phyloP scores from a whole-genome alignment of 192 early-diverging fungal species.

The Podila verticillata region DNA sequence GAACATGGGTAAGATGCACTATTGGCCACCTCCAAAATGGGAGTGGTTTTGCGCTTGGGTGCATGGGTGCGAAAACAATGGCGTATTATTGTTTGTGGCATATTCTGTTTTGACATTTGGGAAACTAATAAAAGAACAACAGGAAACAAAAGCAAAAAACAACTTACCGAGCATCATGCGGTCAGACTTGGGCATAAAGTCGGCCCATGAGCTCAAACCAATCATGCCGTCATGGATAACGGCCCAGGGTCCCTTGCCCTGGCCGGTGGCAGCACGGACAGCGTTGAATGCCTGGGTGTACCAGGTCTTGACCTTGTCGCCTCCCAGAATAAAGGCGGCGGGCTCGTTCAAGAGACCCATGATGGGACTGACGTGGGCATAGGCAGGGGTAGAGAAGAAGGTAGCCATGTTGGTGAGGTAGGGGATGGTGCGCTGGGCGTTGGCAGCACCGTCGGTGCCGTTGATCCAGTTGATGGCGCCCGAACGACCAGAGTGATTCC shows the following conservation, averaged over 20 bases:
- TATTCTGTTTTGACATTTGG: too few species aligned
- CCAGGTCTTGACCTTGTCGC: slow-evolving; percentile 48
- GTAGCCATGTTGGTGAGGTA: slow-evolving; percentile 62
- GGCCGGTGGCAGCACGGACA: slow-evolving; percentile 42
- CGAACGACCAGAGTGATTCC: slow-evolving; percentile 60
- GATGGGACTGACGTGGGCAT: slow-evolving; percentile 53
- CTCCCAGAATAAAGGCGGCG: slow-evolving; percentile 10
- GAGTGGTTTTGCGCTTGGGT: too few species aligned
- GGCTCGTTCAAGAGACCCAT: slow-evolving; percentile 67
- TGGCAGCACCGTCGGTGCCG: slow-evolving; percentile 51
- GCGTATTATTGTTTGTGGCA: too few species aligned
- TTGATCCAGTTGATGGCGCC: slow-evolving; percentile 55
- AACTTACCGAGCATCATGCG: slow-evolving; percentile 56
- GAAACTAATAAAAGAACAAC: not conserved
- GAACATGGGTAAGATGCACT: not conserved
- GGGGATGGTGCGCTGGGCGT: slow-evolving; percentile 61
- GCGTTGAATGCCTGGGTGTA: slow-evolving; percentile 51
- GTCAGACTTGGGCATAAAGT: slow-evolving; percentile 49
- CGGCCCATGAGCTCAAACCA: slow-evolving; percentile 42
- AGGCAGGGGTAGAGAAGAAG: slow-evolving; percentile 60
- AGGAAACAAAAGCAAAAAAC: not conserved
- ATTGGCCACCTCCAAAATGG: too few species aligned
- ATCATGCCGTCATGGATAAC: slow-evolving; percentile 61
- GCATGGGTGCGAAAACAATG: too few species aligned
- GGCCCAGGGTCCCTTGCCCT: slow-evolving; percentile 42